These are phyloP conservation scores for Phytophthora niederhauseri DNA, from an alignment of 352 stramenopile genomes.

Conservation along the genomic window DNA sequence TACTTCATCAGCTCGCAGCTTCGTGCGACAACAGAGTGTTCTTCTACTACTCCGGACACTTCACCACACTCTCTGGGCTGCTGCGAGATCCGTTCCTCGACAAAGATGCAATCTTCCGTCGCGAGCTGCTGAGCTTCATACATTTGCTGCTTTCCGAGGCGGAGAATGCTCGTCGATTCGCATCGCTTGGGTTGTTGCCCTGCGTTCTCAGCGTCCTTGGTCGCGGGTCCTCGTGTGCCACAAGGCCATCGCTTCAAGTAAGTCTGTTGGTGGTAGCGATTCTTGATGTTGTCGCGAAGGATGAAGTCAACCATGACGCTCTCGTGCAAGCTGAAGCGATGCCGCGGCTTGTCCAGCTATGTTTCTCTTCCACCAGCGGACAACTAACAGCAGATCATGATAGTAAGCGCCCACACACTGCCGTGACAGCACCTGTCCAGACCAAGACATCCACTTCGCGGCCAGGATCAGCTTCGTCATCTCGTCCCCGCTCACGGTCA, in stretches of 20 bases:
- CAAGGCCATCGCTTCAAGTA: conserved; percentile 37
- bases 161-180: conserved; percentile 61
- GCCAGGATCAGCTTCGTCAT: conserved; percentile 21
- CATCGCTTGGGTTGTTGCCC: conserved; percentile 58
- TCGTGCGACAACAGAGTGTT: conserved; percentile 63
- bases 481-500: conserved; percentile 19
- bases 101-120: conserved; percentile 58
- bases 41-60: conserved; percentile 68
- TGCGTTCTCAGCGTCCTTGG: conserved; percentile 60
- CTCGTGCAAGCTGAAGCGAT: conserved; percentile 55
- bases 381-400: conserved; percentile 7
- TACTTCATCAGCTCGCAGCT: conserved; percentile 64
- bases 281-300: conserved; percentile 55
- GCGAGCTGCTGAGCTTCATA: conserved; percentile 69
- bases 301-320: conserved; percentile 57
- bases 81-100: conserved; percentile 75
- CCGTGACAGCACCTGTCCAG: conserved; percentile 7
- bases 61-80: conserved; percentile 52
- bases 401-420: conserved; percentile 25
- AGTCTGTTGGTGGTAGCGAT: conserved; percentile 63
- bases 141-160: conserved; percentile 60
- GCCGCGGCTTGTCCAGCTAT: conserved; percentile 57
- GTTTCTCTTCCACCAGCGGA: conserved; percentile 34
- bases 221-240: conserved; percentile 16
- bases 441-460: conserved; percentile 9